phyloP scores from a whole-genome alignment of 2,329 filamentous ascomycete genomes.

The Calonectria fujianensis region DNA sequence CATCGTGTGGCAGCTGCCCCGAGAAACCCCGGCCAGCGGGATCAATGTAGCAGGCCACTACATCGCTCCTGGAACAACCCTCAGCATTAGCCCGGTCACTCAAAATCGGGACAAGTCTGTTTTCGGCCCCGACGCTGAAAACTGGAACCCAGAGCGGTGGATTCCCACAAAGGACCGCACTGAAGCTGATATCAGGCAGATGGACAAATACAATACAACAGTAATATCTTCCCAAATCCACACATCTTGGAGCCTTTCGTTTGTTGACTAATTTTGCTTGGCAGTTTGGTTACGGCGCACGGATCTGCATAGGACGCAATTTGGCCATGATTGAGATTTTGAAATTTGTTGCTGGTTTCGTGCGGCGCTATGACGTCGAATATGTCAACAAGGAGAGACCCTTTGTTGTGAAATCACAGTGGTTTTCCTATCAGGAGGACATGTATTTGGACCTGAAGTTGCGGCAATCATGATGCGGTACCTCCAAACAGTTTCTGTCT shows the following conservation, averaged over 20 bases:
- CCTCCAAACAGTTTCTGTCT: not conserved
- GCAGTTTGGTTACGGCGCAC: constrained; percentile 12
- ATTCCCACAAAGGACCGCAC: not conserved
- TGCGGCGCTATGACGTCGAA: constrained; percentile 8
- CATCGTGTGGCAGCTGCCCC: constrained; percentile 17
- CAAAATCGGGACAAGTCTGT: constrained; percentile 4
- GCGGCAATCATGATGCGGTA: not conserved
- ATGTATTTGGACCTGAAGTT: constrained; percentile 10
- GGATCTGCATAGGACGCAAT: constrained; percentile 2
- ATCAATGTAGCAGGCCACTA: not conserved
- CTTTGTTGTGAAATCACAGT: constrained; percentile 9
- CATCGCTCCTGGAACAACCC: not conserved
- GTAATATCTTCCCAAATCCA: not conserved
- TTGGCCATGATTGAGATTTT: constrained; percentile 17
- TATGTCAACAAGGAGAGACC: constrained; percentile 7
- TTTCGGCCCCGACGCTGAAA: not conserved
- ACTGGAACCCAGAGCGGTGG: constrained; percentile 6
- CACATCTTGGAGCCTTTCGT: not conserved
- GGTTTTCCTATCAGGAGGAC: constrained; percentile 15
- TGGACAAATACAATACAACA: constrained; percentile 14
- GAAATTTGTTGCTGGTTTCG: constrained; percentile 9
- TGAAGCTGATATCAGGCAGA: not conserved
- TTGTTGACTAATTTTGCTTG: not conserved
- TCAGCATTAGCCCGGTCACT: not conserved
- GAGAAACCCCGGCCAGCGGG: not conserved